Evolutionary conservation across 768 basidiomycete genomes (phyloP).

Genomic region (Leccinum broughii): DNA sequence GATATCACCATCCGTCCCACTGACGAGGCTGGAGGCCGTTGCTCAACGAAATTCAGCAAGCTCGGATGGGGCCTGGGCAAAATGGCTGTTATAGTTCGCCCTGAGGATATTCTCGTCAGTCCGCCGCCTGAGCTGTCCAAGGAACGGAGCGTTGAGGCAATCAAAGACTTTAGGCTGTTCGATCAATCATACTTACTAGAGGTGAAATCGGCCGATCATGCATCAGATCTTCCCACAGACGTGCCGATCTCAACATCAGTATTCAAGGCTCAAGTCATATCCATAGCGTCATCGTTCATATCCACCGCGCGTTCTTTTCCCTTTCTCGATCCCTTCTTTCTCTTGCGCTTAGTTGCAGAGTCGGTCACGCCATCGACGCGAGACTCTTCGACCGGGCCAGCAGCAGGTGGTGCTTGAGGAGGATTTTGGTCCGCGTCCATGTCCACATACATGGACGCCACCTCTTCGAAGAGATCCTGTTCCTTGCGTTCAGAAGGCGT

Average conservation of each 20-base stretch:
- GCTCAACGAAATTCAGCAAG: background rate
- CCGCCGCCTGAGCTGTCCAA: too few relatives aligned
- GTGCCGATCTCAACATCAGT: background rate
- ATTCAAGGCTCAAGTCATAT: constrained; percentile 10
- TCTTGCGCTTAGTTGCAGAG: constrained; percentile 13
- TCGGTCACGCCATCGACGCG: background rate
- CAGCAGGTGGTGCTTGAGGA: background rate
- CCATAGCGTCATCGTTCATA: constrained; percentile 18
- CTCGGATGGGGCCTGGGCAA: background rate
- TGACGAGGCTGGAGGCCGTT: background rate
- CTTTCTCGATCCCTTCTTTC: constrained; percentile 20
- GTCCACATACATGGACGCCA: constrained; percentile 22
- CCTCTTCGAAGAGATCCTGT: constrained; percentile 20
- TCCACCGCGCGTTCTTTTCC: constrained; percentile 31
- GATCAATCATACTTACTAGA: too few relatives aligned
- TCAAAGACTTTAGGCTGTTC: too few relatives aligned
- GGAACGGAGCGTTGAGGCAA: too few relatives aligned
- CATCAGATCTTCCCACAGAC: background rate
- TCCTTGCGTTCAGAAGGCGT: constrained; percentile 7
- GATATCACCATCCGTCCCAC: too few relatives aligned
- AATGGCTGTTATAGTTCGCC: too few relatives aligned
- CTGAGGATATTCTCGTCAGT: too few relatives aligned
- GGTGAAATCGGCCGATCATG: too few relatives aligned
- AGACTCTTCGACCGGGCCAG: constrained; percentile 5
- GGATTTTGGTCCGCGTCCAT: constrained; percentile 2